Evolutionary conservation across 495 filamentous ascomycete genomes (phyloP), one percentile per base, ranked within the genome.

Genomic region (Hyaloscypha variabilis): DNA sequence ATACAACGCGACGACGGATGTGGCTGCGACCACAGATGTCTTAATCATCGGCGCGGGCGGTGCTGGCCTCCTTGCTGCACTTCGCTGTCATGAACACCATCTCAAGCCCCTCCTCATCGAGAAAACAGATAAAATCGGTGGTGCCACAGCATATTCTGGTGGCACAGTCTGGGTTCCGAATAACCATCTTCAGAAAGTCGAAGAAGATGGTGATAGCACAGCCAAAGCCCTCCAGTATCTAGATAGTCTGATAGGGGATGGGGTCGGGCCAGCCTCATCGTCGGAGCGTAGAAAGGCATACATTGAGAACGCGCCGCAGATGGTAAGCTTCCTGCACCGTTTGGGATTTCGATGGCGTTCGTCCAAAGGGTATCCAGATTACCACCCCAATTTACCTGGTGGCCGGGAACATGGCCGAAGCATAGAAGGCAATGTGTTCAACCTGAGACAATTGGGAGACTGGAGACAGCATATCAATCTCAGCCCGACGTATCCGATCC

Each of bases 101-200:
- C 66, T 70, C 52, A 58, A 50, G 2, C 42, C 64, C 13, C 67
- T 73, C 51, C 49, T 75, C 28, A 58, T 72, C 34, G 73, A 75
- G 55, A 75, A 73, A 39, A 63, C 59, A 8, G 13, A 58, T 8
- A 14, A 55, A 10, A 46, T 73, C 30, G 73, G 71, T 28, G 73
- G 73, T 17, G 69, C 69, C 2, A 60, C 71, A 6, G 67, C 67
- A 1, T 75, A 73, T 31, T 75, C 71, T 1, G 73, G 71, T 28
- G 69, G 69, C 21, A 64, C 58, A 8, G 26, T 66, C 39, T 75
- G 73, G 71, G 66, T 74, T 14, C 73, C 73, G 24, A 67, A 71
- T 36, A 56, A 63, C 21, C 57, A 64, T 36, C n/a, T 61, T 4
- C 25, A 34, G 19, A 31, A 50, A 29, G 60, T 52, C 3, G 23